Conservation (phyloP, 192 early-diverging fungal species). For the Pilaira anomala region DNA sequence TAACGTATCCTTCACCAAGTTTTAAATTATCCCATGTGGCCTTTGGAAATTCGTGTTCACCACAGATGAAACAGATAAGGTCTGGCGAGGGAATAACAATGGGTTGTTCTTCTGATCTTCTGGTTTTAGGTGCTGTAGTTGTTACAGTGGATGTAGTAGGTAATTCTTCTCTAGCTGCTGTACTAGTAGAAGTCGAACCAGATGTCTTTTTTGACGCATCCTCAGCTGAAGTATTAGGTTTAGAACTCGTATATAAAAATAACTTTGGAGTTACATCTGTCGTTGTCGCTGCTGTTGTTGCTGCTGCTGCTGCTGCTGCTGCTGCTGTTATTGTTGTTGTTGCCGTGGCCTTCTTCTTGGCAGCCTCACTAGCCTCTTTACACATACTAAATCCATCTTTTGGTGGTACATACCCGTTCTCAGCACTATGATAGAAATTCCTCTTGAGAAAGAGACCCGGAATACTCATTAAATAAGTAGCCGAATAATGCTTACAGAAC, state of each 20-base stretch:
- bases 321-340: no score
- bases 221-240: no score
- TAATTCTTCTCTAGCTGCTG: background rate
- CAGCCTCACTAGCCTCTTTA: no score
- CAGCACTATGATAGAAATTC: no score
- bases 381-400: no score
- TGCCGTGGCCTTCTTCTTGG: no score
- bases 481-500: background rate
- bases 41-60: background rate
- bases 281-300: no score
- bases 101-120: background rate
- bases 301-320: no score
- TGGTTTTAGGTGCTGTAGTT: background rate
- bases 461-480: background rate
- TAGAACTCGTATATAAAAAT: background rate
- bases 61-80: constrained; percentile 2
- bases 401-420: no score
- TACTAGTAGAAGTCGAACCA: background rate
- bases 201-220: background rate
- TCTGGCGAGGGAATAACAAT: background rate
- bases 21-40: background rate
- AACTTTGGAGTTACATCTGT: no score
- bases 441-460: no score
- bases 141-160: background rate
- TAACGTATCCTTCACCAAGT: background rate